Evolutionary conservation across 108 stramenopile species (phyloP), one percentile per base, ranked within the genome.

Genomic region (Mediolabrus comicus): DNA sequence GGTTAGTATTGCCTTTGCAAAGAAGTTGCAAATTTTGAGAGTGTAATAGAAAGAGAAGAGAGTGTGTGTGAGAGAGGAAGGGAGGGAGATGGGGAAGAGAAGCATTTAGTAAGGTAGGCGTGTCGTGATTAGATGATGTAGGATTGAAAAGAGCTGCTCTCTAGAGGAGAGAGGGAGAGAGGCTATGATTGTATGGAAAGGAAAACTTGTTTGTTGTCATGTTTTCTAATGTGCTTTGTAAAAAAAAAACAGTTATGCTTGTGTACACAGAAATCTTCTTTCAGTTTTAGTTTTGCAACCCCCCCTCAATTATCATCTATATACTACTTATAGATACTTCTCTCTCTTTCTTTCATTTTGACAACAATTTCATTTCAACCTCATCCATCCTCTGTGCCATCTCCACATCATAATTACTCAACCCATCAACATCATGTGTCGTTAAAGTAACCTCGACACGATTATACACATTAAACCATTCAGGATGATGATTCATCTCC

Each of bases 381-480:
- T 76, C 75, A 54, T 94, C 90, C 92, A 94, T 94, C 24, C 69
- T 81, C 17, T 60, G 81, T 3, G 92, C 92, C 92, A 94, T 88
- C 12, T 83, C 62, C 31, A 91, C 51, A 69, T 94, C 90, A 82
- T 95, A 92, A 14, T 69, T 52, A 13, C 86, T 85, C 14, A 95
- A 77, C n/a, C 93, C 93, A 64, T 75, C 74, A 46, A 84, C 86
- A 66, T 95, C 93, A 74, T 95, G 93, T 2, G 93, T 94, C 7
- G 89, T 86, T 59, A 92, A 58, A 10, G 89, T 92, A 19, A 96
- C 91, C 56, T 95, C 86, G 17, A 98, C 98, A 2, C 71, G 75
- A 74, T 94, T 97, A 84, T 98, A 98, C 1, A 98, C 96, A 78
- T 98, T 98, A 74, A 88, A 93, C 98, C 98, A 98, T 79, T 98